Base-by-base conservation (phyloP, 1,284 basidiomycete genomes). In the Puccinia novopanici region DNA sequence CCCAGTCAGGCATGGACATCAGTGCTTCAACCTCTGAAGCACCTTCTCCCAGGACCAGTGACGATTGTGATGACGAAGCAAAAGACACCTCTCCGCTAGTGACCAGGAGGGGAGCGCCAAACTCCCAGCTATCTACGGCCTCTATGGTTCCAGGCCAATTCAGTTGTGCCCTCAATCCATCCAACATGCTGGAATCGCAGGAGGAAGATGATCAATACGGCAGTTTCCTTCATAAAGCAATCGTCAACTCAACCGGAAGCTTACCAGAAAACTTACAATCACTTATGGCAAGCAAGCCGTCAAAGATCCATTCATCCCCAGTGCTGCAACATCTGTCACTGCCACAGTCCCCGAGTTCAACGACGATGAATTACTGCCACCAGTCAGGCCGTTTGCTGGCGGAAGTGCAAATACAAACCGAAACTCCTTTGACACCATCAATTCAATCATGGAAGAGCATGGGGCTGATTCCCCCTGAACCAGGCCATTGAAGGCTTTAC, bases 401-500 rank as follows among this genome's bases (percentile, higher is more conserved):
- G 34, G n/a, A n/a, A n/a, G 54, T 17, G 34, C 42, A 10, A 22
- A 34, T 22, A 10, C 45, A 42, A 30, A 17, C 15, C 57, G 72
- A 48, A 75, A 42, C 15, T 94, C 93, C 0, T 90, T 92, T 40
- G 94, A 95, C 84, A 94, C 93, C 6, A 93, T 95, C 82, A 90
- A 91, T 13, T 92, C 92, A 3, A 93, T 95, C 79, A 92, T 93
- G 57, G 93, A 94, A 83, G 94, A 95, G 84, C 95, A 95, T 87
- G 85, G 84, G 15, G 88, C 88, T 1, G 91, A 92, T 81, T 95
- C 15, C 93, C 93, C 8, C 87, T 95, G 81, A 96, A 96, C 87
- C 95, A 95, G 87, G 93, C 93, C 13, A 93, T 94, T 85, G 92
- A 81, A 24, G 82, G 92, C 91, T 96, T 96, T 87, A 96, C 94